Percentiles rank a stretch among this genome's conserved stretches.
These are phyloP conservation scores for Pilatotrama ljubarskyi DNA, from an alignment of 768 basidiomycete species.

Conservation along the genomic window DNA sequence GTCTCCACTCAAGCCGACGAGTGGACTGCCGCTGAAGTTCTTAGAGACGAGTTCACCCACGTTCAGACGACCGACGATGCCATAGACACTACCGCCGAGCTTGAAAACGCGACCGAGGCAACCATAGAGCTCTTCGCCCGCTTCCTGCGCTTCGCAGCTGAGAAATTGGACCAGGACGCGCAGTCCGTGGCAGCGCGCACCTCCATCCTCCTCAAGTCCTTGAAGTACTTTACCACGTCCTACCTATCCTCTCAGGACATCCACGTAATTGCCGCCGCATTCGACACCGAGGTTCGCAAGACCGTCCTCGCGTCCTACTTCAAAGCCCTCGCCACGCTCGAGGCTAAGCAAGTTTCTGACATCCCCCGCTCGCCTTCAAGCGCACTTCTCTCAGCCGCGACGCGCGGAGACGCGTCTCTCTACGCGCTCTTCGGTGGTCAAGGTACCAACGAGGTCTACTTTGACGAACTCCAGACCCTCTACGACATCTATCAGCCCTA, in stretches of 20 bases:
- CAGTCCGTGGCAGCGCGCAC: constrained; percentile 54
- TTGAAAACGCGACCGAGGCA: constrained; percentile 60
- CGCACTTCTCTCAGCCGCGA: constrained; percentile 66
- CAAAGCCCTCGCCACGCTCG: constrained; percentile 68
- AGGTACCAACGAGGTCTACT: constrained; percentile 97
- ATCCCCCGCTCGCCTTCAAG: constrained; percentile 64
- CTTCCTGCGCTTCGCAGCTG: constrained; percentile 78
- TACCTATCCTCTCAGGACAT: constrained; percentile 77
- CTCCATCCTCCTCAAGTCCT: constrained; percentile 69
- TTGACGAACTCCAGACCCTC: constrained; percentile 90
- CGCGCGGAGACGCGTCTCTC: constrained; percentile 65
- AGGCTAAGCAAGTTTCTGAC: constrained; percentile 50
- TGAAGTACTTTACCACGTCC: constrained; percentile 75
- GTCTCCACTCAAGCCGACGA: constrained; percentile 79
- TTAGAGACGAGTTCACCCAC: constrained; percentile 85
- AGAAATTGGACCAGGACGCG: constrained; percentile 56
- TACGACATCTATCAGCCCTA: constrained; percentile 92
- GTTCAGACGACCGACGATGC: constrained; percentile 58
- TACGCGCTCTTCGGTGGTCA: constrained; percentile 98
- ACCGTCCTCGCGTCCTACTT: constrained; percentile 80
- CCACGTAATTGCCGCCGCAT: constrained; percentile 76
- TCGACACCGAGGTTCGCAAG: constrained; percentile 74
- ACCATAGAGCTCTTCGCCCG: constrained; percentile 77
- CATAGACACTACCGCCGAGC: constrained; percentile 51
- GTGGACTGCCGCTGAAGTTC: constrained; percentile 92